Conservation (phyloP, 1,139 yeast genomes). For the Saccharomyces hybrid region DNA sequence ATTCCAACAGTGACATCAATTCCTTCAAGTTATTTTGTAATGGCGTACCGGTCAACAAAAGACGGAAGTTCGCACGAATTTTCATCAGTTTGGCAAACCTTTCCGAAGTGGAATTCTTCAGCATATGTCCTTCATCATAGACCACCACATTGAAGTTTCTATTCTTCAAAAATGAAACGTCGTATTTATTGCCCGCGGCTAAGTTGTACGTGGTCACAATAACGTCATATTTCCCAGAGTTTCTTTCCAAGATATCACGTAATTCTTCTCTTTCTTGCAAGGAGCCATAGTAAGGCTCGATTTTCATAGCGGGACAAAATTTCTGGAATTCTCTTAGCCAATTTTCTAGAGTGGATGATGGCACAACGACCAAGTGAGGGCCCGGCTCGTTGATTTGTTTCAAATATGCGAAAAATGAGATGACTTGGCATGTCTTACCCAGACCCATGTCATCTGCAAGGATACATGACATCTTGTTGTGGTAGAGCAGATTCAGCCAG, state of each 20-base stretch:
- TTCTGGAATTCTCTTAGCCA: slow-evolving; percentile 93
- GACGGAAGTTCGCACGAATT: slow-evolving; percentile 68
- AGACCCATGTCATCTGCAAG: slow-evolving; percentile 97
- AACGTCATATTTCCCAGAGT: slow-evolving; percentile 68
- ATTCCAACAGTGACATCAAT: slow-evolving; percentile 78
- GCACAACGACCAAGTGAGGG: slow-evolving; percentile 83
- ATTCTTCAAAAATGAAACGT: slow-evolving; percentile 66
- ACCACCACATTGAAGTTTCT: slow-evolving; percentile 79
- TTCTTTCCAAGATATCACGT: slow-evolving; percentile 53
- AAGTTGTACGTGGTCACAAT: slow-evolving; percentile 88
- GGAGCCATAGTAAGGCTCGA: slow-evolving; percentile 91
- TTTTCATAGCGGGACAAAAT: slow-evolving; percentile 72
- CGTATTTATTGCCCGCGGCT: slow-evolving; percentile 81
- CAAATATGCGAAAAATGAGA: slow-evolving; percentile 81
- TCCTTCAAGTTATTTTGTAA: slow-evolving; percentile 87
- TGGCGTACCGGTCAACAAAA: slow-evolving; percentile 92
- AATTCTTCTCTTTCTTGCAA: slow-evolving; percentile 78
- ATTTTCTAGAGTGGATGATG: slow-evolving; percentile 92
- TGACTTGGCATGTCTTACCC: slow-evolving; percentile 94
- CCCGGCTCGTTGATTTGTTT: slow-evolving; percentile 56
- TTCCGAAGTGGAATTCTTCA: slow-evolving; percentile 82
- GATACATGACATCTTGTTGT: slow-evolving; percentile 75
- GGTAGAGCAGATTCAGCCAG: slow-evolving; percentile 80
- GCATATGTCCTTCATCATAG: slow-evolving; percentile 95
- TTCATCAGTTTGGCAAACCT: slow-evolving; percentile 82